Conservation (phyloP, 2,329 filamentous ascomycete species). For the Diaporthe batatas region DNA sequence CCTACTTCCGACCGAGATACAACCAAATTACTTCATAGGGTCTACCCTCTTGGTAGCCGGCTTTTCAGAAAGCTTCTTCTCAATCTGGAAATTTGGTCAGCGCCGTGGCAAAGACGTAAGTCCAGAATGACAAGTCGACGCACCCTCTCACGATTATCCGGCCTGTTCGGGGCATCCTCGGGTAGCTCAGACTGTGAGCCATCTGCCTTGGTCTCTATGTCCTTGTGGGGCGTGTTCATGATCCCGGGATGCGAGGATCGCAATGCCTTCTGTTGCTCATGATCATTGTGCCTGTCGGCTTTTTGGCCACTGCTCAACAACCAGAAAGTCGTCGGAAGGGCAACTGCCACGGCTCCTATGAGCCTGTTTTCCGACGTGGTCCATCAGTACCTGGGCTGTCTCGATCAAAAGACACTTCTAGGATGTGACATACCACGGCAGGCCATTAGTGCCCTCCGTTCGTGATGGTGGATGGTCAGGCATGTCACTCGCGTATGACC, state of each 20-base stretch:
- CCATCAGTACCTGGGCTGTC: background rate
- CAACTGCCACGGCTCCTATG: slow-evolving; percentile 1
- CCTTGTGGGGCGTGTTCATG: background rate
- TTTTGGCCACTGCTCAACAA: slow-evolving; percentile 24
- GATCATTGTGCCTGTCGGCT: slow-evolving; percentile 20
- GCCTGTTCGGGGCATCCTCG: slow-evolving; percentile 19
- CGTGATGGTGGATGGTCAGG: slow-evolving; percentile 17
- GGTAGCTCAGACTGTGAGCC: slow-evolving; percentile 23
- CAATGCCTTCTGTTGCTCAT: slow-evolving; percentile 13
- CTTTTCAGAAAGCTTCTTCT: slow-evolving; percentile 48
- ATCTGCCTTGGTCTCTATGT: slow-evolving; percentile 26
- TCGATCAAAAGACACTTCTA: background rate
- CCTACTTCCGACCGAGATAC: background rate
- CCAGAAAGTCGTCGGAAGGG: background rate
- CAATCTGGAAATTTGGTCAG: slow-evolving; percentile 44
- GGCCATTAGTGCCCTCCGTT: background rate
- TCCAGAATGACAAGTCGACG: background rate
- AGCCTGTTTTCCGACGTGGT: background rate
- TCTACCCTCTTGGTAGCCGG: slow-evolving; percentile 42
- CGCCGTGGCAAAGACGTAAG: background rate
- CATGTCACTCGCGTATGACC: slow-evolving; percentile 17
- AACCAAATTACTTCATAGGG: slow-evolving; percentile 20
- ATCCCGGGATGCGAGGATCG: slow-evolving; percentile 18
- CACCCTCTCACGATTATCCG: slow-evolving; percentile 38
- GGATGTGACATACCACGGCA: slow-evolving; percentile 4